phyloP scores from a whole-genome alignment of 257 asterid species.

The Nicotiana tomentosiformis region DNA sequence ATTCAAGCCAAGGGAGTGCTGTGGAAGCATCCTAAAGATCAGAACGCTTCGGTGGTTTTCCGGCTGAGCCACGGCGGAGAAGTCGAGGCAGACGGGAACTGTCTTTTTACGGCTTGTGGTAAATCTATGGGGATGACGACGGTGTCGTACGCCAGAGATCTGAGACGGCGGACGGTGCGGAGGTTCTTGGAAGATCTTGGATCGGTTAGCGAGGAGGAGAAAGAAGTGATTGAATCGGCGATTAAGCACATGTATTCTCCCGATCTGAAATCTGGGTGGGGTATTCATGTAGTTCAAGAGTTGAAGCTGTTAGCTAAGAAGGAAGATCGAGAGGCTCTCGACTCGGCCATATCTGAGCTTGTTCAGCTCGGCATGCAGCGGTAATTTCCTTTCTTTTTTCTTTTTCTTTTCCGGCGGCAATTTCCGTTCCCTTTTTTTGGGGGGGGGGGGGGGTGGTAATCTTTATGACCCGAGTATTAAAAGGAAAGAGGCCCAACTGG shows the following conservation, averaged over 20 bases:
- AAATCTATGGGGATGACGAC: slow-evolving; percentile 40
- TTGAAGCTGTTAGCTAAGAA: slow-evolving; percentile 69
- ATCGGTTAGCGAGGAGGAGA: slow-evolving; percentile 50
- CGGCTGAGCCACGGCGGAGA: slow-evolving; percentile 80
- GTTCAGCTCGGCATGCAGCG: slow-evolving; percentile 78
- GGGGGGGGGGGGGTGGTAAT: too few species aligned
- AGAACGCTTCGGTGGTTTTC: slow-evolving; percentile 43
- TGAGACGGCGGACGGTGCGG: slow-evolving; percentile 59
- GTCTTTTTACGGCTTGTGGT: slow-evolving; percentile 77
- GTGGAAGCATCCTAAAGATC: slow-evolving; percentile 80
- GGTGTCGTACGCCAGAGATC: slow-evolving; percentile 48
- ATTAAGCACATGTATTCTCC: slow-evolving; percentile 82
- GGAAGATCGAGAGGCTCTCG: slow-evolving; percentile 55
- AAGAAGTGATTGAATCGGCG: slow-evolving; percentile 45
- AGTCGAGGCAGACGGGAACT: slow-evolving; percentile 85
- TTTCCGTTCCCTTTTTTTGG: too few species aligned
- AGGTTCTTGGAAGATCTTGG: slow-evolving; percentile 75
- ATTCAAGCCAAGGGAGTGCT: slow-evolving; percentile 69
- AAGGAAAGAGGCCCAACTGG: too few species aligned
- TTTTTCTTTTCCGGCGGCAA: background rate
- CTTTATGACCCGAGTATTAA: too few species aligned
- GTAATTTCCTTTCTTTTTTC: slow-evolving; percentile 25
- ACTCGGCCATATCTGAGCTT: slow-evolving; percentile 70
- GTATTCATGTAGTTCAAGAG: slow-evolving; percentile 93
- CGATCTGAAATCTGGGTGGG: slow-evolving; percentile 94